Conservation (phyloP, 2,329 filamentous ascomycete genomes). For the Scopulariopsis brevicaulis region DNA sequence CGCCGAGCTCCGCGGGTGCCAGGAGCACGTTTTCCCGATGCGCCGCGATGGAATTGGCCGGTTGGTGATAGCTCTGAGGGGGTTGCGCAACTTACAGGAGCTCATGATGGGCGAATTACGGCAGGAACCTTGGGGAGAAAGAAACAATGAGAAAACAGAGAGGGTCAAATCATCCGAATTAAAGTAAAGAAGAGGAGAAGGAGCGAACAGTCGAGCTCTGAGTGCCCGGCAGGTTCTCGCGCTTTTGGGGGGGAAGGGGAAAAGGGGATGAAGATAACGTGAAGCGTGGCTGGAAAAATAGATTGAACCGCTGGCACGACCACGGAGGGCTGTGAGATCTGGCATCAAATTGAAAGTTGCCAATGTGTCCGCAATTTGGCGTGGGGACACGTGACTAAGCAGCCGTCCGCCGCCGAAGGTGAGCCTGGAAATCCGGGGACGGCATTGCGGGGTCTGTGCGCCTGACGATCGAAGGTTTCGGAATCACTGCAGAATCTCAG, state of each 20-base stretch:
- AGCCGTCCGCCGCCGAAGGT: neutral
- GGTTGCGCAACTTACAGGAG: constrained; percentile 33
- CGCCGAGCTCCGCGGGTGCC: neutral
- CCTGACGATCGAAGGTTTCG: neutral
- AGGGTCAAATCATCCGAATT: constrained; percentile 18
- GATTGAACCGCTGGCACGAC: constrained; percentile 17
- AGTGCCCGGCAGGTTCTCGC: constrained; percentile 4
- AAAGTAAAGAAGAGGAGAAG: constrained; percentile 16
- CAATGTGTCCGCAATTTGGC: constrained; percentile 32
- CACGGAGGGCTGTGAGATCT: constrained; percentile 24
- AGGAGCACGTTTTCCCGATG: neutral
- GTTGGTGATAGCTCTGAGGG: neutral
- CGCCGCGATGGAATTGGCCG: neutral
- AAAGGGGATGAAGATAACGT: neutral
- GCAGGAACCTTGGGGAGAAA: constrained; percentile 21
- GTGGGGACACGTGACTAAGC: constrained; percentile 2
- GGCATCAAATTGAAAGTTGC: constrained; percentile 26
- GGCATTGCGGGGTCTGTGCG: neutral
- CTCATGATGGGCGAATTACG: constrained; percentile 32
- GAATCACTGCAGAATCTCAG: neutral
- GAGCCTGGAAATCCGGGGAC: neutral
- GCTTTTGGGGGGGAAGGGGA: constrained; percentile 3
- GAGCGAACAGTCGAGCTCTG: constrained; percentile 7
- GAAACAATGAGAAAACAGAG: constrained; percentile 7
- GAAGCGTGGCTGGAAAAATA: constrained; percentile 6